Evolutionary conservation across 1,284 basidiomycete genomes (phyloP).

Genomic region (Cutaneotrichosporon spelunceum): DNA sequence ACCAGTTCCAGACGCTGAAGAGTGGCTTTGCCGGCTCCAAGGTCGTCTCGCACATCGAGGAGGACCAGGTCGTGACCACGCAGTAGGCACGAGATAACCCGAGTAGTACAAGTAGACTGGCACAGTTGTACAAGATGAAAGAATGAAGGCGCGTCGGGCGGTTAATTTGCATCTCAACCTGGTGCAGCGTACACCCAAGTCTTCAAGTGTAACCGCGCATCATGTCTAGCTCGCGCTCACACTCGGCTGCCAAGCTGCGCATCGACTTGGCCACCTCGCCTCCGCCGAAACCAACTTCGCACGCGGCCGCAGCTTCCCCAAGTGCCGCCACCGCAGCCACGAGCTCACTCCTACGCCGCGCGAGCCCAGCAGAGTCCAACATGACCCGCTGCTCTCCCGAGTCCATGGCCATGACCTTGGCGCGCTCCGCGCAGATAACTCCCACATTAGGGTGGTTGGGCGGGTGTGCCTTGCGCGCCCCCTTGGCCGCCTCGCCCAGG

Average conservation of each 20-base stretch:
- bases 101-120: not conserved
- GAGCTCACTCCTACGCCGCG: slow-evolving; percentile 40
- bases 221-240: slow-evolving; percentile 18
- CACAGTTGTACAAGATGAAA: not conserved
- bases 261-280: slow-evolving; percentile 24
- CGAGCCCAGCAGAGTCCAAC: not conserved
- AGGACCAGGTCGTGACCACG: not conserved
- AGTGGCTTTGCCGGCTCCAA: slow-evolving; percentile 26
- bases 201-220: slow-evolving; percentile 3
- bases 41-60: slow-evolving; percentile 35
- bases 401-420: slow-evolving; percentile 63
- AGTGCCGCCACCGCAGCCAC: slow-evolving; percentile 64
- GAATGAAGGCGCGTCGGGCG: not conserved
- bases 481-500: slow-evolving; percentile 60
- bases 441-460: slow-evolving; percentile 75
- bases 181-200: too few species aligned
- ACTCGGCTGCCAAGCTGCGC: not conserved
- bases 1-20: slow-evolving; percentile 34
- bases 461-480: slow-evolving; percentile 58
- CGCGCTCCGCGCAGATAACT: slow-evolving; percentile 71
- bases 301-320: slow-evolving; percentile 56
- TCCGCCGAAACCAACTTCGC: slow-evolving; percentile 45
- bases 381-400: slow-evolving; percentile 4
- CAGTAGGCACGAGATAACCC: not conserved
- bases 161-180: too few species aligned